phyloP scores from a whole-genome alignment of 2,329 filamentous ascomycete genomes.

The Colletotrichum sp. region DNA sequence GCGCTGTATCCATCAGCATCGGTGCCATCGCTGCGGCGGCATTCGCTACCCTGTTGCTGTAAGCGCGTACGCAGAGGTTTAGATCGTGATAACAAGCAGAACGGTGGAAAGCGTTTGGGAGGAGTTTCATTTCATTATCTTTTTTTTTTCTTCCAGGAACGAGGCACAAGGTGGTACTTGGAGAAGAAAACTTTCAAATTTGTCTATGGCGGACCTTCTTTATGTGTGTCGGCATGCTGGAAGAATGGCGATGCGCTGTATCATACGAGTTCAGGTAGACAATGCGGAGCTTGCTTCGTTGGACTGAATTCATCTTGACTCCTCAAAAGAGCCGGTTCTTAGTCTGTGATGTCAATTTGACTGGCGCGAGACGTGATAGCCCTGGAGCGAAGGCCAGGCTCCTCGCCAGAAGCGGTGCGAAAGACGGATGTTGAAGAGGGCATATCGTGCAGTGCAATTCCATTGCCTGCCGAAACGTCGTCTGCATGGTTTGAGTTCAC shows the following conservation, averaged over 20 bases:
- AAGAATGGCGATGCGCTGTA: neutral
- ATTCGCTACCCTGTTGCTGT: constrained; percentile 8
- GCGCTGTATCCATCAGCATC: neutral
- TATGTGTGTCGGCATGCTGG: neutral
- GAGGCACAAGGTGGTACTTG: neutral
- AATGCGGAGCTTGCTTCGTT: constrained; percentile 7
- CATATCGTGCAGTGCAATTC: constrained; percentile 49
- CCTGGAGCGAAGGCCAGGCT: neutral
- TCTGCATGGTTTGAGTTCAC: neutral
- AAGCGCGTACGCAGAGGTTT: neutral
- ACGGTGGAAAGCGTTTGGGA: neutral
- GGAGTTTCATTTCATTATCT: neutral
- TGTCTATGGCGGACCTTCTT: neutral
- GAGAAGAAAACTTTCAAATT: neutral
- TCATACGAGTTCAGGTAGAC: constrained; percentile 15
- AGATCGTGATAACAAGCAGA: neutral
- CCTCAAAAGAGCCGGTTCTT: neutral
- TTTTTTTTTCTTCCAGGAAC: neutral
- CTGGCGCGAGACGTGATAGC: neutral
- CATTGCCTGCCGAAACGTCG: neutral
- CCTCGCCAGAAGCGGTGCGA: constrained; percentile 51
- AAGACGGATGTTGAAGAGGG: constrained; percentile 70
- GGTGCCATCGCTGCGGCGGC: neutral
- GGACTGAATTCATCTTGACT: neutral
- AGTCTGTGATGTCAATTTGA: neutral